Base-by-base conservation (phyloP, 73 alveolate genomes). In the Paramecium bursaria region DNA sequence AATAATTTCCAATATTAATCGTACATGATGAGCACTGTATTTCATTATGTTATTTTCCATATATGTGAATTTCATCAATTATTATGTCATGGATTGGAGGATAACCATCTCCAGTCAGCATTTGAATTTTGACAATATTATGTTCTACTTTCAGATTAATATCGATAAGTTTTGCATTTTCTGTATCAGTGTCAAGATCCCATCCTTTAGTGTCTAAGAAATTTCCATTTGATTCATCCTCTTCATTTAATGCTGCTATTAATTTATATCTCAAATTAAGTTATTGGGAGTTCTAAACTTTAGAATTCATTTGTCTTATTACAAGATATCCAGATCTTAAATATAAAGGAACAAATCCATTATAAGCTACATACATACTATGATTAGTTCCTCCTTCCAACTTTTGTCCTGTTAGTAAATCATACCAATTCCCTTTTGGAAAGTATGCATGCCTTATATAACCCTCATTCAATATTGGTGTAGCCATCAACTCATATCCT, bases 401-500 rank as follows among this genome's bases (percentile, higher is more conserved):
- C 27, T 54, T 61, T 17, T 53, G 26, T 14, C 89, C 89, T 2
- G 89, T 33, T 14, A 39, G 49, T 0, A 79, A 22, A 39, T 79
- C 89, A 79, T 50, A 79, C 89, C 89, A 67, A 10, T 33, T 67
- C 22, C 60, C 7, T 17, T 67, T 57, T 7, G 82, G 82, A 19
- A 67, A 67, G 44, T 67, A 67, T 1, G 82, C 82, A 1, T 15
- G 15, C 19, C 82, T 31, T 4, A 47, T 42, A 4, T 39, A 19
- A 2, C 85, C 76, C 46, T 90, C 87, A 1, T 35, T 21, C 5
- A 92, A 85, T 17, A 92, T 90, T 9, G 97, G 97, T 4, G 94
- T 75, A 21, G 86, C 91, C 67, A 86, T 86, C 50, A 92, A 80
- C 3, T 91, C 79, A 39, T 52, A 60, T 6, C 97, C 97, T 39